Conservation (phyloP, 1,139 yeast species). For the Kazachstania sp. region DNA sequence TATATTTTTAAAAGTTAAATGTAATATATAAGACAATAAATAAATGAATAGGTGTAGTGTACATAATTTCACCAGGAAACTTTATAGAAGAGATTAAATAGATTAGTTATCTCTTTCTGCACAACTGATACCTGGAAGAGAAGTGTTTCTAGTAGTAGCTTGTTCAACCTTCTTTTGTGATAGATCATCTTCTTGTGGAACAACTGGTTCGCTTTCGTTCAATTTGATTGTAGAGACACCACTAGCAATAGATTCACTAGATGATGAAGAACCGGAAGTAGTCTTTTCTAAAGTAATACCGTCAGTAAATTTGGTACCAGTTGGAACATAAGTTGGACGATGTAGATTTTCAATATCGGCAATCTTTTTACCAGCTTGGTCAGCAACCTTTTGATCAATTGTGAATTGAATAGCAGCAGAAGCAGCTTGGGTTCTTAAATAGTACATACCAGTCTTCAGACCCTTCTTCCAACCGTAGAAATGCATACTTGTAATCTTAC, state of each 20-base stretch:
- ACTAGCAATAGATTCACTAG: conserved; percentile 14
- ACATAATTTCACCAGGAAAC: not conserved
- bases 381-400: conserved; percentile 42
- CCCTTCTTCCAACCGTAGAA: conserved; percentile 98
- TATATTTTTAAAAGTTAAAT: not conserved
- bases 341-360: conserved; percentile 48
- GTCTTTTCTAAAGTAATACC: conserved; percentile 20
- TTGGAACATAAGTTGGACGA: conserved; percentile 42
- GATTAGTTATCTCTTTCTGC: conserved; percentile 2
- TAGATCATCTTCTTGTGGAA: conserved; percentile 12
- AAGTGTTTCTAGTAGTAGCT: not conserved
- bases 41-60: not conserved
- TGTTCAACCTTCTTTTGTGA: conserved; percentile 1
- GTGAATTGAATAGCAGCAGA: conserved; percentile 87
- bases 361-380: conserved; percentile 40
- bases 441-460: conserved; percentile 96
- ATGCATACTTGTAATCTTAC: conserved; percentile 90
- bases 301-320: conserved; percentile 24
- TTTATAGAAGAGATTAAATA: not conserved
- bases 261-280: conserved; percentile 10
- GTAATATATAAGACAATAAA: not conserved
- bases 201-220: conserved; percentile 20
- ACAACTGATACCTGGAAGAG: conserved; percentile 2
- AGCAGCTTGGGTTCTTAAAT: conserved; percentile 90
- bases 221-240: conserved; percentile 19